Evolutionary conservation across 75 land plant genomes (phyloP).

Genomic region (Pseudotsuga menziesii): DNA sequence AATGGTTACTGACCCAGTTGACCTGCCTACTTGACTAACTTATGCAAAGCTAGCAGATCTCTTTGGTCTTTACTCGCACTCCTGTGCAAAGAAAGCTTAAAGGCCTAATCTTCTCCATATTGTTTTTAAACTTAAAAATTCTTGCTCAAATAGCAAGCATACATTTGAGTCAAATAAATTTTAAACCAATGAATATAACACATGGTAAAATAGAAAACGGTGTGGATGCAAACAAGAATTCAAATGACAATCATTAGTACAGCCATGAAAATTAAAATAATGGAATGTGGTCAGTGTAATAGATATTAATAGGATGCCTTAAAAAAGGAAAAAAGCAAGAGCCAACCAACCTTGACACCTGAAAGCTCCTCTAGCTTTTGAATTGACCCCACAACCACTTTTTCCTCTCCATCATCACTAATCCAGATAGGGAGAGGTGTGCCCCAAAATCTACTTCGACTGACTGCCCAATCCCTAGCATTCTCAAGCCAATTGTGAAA

Average conservation of each 20-base stretch:
- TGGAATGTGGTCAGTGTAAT: not conserved
- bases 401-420: slow-evolving; percentile 91
- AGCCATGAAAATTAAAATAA: not conserved
- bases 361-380: slow-evolving; percentile 85
- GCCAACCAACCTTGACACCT: slow-evolving; percentile 65
- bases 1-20: too few species aligned
- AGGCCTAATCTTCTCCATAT: too few species aligned
- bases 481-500: slow-evolving; percentile 99
- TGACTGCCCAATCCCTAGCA: slow-evolving; percentile 98
- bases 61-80: too few species aligned
- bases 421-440: slow-evolving; percentile 97
- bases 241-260: not conserved
- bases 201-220: not conserved
- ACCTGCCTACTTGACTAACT: too few species aligned
- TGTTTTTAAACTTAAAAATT: too few species aligned
- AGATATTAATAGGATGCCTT: not conserved
- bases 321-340: not conserved
- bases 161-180: not conserved
- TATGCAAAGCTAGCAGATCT: too few species aligned
- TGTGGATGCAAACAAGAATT: not conserved
- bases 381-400: slow-evolving; percentile 76
- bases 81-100: too few species aligned
- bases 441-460: slow-evolving; percentile 99
- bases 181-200: not conserved
- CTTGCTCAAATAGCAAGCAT: too few species aligned